Evolutionary conservation across 2,329 filamentous ascomycete genomes (phyloP), one percentile per base, ranked within the genome.

Genomic region (Fusarium cicatricum): DNA sequence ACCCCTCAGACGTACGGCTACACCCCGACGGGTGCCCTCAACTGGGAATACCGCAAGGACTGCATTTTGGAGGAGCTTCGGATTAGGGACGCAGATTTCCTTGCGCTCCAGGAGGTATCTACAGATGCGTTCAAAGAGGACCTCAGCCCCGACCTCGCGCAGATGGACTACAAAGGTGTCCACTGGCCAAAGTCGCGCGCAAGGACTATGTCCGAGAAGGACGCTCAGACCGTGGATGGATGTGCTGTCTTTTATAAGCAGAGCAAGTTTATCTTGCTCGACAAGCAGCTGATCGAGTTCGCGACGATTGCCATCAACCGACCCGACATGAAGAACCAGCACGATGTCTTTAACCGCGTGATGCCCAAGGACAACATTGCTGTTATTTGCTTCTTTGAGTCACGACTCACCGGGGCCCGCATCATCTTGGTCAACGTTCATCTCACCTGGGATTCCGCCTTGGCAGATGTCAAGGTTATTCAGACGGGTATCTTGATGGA

Each of bases 321-420:
- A 63, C 91, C 93, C 3, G 95, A 98, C 72, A 97, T 97, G 86
- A 98, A 98, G 78, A 91, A 93, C 52, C 92, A 96, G 70, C 91
- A 96, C 71, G 95, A 99, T 70, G 94, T 98, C 52, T 98, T 97
- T 83, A 99, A 99, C 74, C 90, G 95, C 23, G 90, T 99, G 57
- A 98, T 97, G 95, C 93, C 94, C 58, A 92, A 95, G 77, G 95
- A 99, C 80, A 94, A 98, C 72, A 97, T 99, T 74, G 95, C 90
- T 14, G 89, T 97, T 41, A 86, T 97, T 41, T 87, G 90, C 51
- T 96, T 98, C 79, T 86, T 99, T 60, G 95, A 99, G 75, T 97
- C 96, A 69, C 87, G 94, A 32, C 80, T 85, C 57, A 97, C 94
- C 0, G 95, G 95, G n/a, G 88, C 92, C 12, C 88, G 95, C 52